A percentile compares a stretch with the other conserved stretches of the same genome.
Conservation (phyloP, 2,329 filamentous ascomycete genomes). For the Immersiporthe knoxdaviesiana region DNA sequence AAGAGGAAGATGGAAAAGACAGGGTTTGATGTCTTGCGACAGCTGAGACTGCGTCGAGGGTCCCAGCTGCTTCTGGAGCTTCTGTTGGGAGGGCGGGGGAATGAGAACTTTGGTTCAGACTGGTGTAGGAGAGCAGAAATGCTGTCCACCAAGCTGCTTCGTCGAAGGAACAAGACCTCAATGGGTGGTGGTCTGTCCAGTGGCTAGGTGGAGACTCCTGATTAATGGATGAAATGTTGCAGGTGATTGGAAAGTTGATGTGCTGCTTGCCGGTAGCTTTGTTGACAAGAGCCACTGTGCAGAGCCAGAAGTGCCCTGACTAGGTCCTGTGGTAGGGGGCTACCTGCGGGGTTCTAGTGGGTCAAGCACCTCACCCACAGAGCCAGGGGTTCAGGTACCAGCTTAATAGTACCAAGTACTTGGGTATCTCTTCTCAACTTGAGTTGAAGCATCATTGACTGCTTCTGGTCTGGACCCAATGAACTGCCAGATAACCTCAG, state of each 20-base stretch:
- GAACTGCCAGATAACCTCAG: background rate
- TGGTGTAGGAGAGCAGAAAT: background rate
- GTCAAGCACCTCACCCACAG: background rate
- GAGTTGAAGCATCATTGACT: background rate
- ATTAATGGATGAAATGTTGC: background rate
- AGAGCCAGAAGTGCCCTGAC: background rate
- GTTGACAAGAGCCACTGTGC: background rate
- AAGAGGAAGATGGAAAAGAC: background rate
- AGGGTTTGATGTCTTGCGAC: background rate
- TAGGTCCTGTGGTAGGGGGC: background rate
- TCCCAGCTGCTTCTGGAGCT: background rate
- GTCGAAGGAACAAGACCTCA: background rate
- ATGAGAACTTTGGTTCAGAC: background rate
- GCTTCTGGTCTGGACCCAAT: background rate
- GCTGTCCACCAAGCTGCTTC: background rate
- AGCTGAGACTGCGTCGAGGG: background rate
- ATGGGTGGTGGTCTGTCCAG: background rate
- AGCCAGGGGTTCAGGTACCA: background rate
- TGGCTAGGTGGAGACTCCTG: conserved; percentile 3
- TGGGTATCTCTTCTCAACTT: background rate
- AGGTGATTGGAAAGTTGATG: conserved; percentile 1
- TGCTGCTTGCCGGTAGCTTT: background rate
- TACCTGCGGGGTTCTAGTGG: background rate
- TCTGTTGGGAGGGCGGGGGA: background rate
- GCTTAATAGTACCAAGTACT: background rate